Evolutionary conservation across 208 protist genomes (phyloP), one percentile per base, ranked within the genome.

Genomic region (Leishmania lainsoni): DNA sequence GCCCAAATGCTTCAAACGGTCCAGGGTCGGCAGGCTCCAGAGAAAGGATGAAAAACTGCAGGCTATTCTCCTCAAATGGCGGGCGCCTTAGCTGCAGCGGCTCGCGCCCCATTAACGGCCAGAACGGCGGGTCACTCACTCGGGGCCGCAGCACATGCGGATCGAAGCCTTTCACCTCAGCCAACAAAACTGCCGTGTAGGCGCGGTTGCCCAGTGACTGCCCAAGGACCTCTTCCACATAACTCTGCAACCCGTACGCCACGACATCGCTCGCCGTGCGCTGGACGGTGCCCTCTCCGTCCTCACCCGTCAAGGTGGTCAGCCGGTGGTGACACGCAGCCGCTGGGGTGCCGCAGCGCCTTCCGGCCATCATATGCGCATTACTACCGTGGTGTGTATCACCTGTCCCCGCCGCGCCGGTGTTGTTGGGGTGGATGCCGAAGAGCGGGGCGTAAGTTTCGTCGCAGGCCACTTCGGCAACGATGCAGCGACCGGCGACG

Each of bases 391-490:
- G 58, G 45, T 0, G 10, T 8, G 6, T 29, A n/a, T 48, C 42
- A 29, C 51, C 71, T 59, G 32, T 58, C 42, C 6, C n/a, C 26
- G 54, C 56, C n/a, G 72, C 76, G 29, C 59, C 84, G 6, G 4
- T 66, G n/a, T 76, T 71, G 54, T 86, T 81, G 26, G 79, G 58
- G 6, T 80, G 52, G 16, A 92, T 80, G 39, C 85, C 83, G 42
- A 93, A 84, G 56, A 88, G 75, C 14, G 81, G 78, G 16, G 89
- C 84, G 59, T 81, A 83, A 39, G 81, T 78, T 45, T 86, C 81
- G 71, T 88, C 83, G 66, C 88, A 92, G 3, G 82, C 90, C 61
- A 91, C 87, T 76, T 95, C 90, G 14, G 86, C 92, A 6, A 86
- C 92, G n/a, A 90, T 87, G 78, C 90, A 95, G 35, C 77, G 39